A percentile compares a stretch with the other conserved stretches of the same genome.
Conservation (phyloP, 257 asterid genomes). For the Fraxinus quadrangulata region DNA sequence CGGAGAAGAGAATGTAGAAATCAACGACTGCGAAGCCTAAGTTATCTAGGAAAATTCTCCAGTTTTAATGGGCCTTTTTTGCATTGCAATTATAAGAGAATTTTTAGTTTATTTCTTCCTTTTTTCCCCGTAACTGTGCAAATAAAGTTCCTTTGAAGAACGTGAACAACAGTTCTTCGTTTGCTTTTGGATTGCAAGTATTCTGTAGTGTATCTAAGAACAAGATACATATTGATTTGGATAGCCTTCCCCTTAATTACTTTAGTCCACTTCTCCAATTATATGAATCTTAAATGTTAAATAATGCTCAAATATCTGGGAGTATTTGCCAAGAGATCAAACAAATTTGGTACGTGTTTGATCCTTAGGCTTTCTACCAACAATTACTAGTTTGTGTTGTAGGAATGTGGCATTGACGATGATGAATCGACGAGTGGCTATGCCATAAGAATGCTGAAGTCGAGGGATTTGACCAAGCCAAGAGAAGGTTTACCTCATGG, state of each 20-base stretch:
- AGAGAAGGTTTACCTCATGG: not conserved
- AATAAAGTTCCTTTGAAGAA: slow-evolving; percentile 11
- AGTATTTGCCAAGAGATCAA: not conserved
- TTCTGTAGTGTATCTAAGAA: not conserved
- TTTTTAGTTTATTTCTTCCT: slow-evolving; percentile 4
- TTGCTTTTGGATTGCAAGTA: no score
- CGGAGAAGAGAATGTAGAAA: slow-evolving; percentile 26
- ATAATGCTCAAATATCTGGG: not conserved
- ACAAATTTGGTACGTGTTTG: not conserved
- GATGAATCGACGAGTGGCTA: not conserved
- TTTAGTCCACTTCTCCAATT: not conserved
- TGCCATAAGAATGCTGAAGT: not conserved
- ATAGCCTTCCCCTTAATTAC: not conserved
- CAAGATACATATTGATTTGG: slow-evolving; percentile 8
- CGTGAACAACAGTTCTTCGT: no score
- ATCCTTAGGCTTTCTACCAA: not conserved
- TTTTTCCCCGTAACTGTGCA: slow-evolving; percentile 13
- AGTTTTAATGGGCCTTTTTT: slow-evolving; percentile 21
- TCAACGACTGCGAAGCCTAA: not conserved
- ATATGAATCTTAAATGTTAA: not conserved
- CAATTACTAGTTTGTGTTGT: no score
- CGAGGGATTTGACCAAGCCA: not conserved
- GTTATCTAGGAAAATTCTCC: slow-evolving; percentile 16
- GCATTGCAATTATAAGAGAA: slow-evolving; percentile 21
- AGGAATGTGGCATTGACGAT: not conserved